Base-by-base conservation (phyloP, 2,329 filamentous ascomycete genomes). In the Neocucurbitaria cava region DNA sequence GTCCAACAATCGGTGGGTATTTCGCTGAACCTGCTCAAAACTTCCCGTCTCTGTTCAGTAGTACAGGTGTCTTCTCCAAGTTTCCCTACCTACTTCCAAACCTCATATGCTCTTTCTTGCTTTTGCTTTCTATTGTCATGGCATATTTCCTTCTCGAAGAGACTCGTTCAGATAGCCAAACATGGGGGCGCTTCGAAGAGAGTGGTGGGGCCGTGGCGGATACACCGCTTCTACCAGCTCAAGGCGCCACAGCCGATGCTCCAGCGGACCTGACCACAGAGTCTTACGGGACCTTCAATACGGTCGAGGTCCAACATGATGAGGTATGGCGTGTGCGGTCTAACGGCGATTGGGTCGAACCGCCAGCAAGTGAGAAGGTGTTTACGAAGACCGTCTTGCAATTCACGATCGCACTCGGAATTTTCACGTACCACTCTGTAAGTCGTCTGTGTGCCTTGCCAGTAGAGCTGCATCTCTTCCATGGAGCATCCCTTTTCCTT, bases 61-160 rank as follows among this genome's bases (percentile, higher is more conserved):
- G 79, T 17, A 81, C 84, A 50, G 85, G 89, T 52, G 66, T 96
- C 28, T 96, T 96, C 74, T 86, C 86, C 39, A 84, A 76, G 28
- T 95, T 91, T 69, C 94, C 94, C 7, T 98, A 95, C 70, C 85
- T 96, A 5, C 84, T 98, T 7, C 94, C 94, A 26, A 97, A 97
- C 74, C 76, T 97, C 18, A 83, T 96, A 51, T 97, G 94, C 77
- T 88, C 91, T 30, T 77, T 77, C 21, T 79, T 97, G 56, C 86
- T 96, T 61, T 76, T 94, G 30, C 70, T 92, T 54, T 96, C 92
- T 72, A 92, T 96, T 59, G 65, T 92, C 41, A 81, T 90, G 50
- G 91, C 91, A n/a, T 92, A 89, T 70, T 78, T 96, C 40, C 84
- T 94, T 33, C 83, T 98, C 5, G 85, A 94, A 50, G 94, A 97